These are phyloP conservation scores for Agaricales sp. DNA, from an alignment of 1,284 basidiomycete species.

Conservation along the genomic window DNA sequence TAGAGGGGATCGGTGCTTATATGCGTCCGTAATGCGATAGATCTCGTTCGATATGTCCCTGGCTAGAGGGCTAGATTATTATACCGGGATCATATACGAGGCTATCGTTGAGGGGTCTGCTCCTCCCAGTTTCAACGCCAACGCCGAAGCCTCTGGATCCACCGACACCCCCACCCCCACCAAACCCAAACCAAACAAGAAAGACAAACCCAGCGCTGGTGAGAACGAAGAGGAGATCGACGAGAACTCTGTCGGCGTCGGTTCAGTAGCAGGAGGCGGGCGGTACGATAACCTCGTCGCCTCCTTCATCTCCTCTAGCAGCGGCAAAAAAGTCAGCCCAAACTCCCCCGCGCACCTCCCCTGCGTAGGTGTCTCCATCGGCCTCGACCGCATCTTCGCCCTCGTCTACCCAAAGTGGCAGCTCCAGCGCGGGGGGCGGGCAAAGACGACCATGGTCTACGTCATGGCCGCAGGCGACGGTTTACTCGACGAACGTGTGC, in stretches of 20 bases:
- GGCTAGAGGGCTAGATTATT: slow-evolving; percentile 95
- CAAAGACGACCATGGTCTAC: slow-evolving; percentile 92
- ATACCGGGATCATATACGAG: slow-evolving; percentile 98
- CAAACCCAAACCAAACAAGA: slow-evolving; percentile 32
- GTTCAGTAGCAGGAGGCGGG: slow-evolving; percentile 95
- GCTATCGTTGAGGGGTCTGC: slow-evolving; percentile 90
- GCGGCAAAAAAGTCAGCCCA: slow-evolving; percentile 60
- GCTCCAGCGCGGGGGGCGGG: slow-evolving; percentile 63
- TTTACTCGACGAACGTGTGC: slow-evolving; percentile 79
- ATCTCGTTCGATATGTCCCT: slow-evolving; percentile 95
- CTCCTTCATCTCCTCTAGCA: slow-evolving; percentile 79
- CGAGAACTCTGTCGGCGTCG: slow-evolving; percentile 90
- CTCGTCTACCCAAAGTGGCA: slow-evolving; percentile 80
- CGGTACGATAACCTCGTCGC: slow-evolving; percentile 97
- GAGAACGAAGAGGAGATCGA: slow-evolving; percentile 79
- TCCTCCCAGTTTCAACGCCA: slow-evolving; percentile 65
- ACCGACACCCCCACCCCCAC: slow-evolving; percentile 38
- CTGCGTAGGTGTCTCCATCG: slow-evolving; percentile 91
- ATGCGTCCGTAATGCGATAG: too few relatives aligned
- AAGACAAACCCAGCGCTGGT: slow-evolving; percentile 11
- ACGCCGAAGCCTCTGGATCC: slow-evolving; percentile 35
- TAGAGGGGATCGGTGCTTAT: too few relatives aligned
- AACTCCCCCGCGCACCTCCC: slow-evolving; percentile 48
- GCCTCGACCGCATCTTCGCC: slow-evolving; percentile 93
- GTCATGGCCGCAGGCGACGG: slow-evolving; percentile 93